Evolutionary conservation across 176 grass and related monocot genomes (phyloP).

Genomic region (Zea luxurians): DNA sequence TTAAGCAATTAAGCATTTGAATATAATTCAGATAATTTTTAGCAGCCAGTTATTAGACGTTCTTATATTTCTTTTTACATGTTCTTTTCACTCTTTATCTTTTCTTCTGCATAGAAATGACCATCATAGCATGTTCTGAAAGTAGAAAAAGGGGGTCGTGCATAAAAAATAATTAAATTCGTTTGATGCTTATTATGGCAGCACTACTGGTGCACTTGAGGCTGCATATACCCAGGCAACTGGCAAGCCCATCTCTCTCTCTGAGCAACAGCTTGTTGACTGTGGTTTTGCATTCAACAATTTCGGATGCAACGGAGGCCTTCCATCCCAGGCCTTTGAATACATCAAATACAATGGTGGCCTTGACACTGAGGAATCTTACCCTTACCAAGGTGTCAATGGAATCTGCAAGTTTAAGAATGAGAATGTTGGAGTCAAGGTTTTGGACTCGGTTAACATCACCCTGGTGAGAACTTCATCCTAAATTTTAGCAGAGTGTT

Average conservation of each 20-base stretch:
- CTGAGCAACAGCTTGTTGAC: slow-evolving; percentile 97
- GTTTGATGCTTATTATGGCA: slow-evolving; percentile 45
- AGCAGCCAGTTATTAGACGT: background rate
- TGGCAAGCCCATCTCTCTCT: slow-evolving; percentile 73
- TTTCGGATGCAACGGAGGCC: slow-evolving; percentile 85
- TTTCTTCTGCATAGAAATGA: background rate
- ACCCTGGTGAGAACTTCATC: slow-evolving; percentile 57
- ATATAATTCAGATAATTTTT: background rate
- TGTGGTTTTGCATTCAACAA: slow-evolving; percentile 77
- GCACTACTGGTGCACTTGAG: slow-evolving; percentile 97
- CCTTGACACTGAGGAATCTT: slow-evolving; percentile 87
- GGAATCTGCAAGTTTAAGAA: slow-evolving; percentile 57
- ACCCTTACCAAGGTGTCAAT: slow-evolving; percentile 93
- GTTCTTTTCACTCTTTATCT: background rate
- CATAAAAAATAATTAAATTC: slow-evolving; percentile 15
- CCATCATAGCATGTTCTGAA: background rate
- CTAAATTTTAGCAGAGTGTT: slow-evolving; percentile 11
- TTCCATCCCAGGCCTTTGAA: slow-evolving; percentile 94
- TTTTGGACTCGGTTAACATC: slow-evolving; percentile 79
- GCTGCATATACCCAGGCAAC: slow-evolving; percentile 88
- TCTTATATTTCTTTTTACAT: background rate
- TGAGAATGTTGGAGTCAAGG: slow-evolving; percentile 69
- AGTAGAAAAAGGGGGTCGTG: background rate
- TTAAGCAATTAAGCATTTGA: background rate
- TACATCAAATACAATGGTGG: slow-evolving; percentile 96